A percentile compares a stretch with the other conserved stretches of the same genome.
Conservation (phyloP, 805 yeast species). For the Candida dajiaensis region DNA sequence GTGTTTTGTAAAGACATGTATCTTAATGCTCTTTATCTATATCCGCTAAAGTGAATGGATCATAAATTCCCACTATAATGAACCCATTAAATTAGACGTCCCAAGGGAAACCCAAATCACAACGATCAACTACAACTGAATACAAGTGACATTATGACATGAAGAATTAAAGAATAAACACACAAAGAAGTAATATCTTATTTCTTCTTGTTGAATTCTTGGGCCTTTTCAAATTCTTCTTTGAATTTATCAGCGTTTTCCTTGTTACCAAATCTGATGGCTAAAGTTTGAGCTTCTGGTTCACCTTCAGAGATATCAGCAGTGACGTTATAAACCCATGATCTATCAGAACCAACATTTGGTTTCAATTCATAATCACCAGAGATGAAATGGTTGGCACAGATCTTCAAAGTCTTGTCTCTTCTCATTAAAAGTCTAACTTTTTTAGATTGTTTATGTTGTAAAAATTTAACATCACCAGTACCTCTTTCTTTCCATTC, state of each 20-base stretch:
- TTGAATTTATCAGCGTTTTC: slow-evolving; percentile 95
- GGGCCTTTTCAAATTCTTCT: slow-evolving; percentile 84
- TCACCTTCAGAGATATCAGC: slow-evolving; percentile 95
- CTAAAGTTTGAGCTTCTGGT: slow-evolving; percentile 94
- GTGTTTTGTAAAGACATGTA: too few relatives aligned
- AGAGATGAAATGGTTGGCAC: slow-evolving; percentile 91
- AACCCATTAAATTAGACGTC: too few relatives aligned
- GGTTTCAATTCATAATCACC: slow-evolving; percentile 82
- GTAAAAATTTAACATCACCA: slow-evolving; percentile 93
- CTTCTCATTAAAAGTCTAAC: slow-evolving; percentile 96
- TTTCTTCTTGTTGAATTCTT: slow-evolving; percentile 51
- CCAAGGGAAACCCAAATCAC: too few relatives aligned
- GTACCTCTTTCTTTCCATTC: slow-evolving; percentile 99
- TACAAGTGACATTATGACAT: not conserved
- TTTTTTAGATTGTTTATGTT: slow-evolving; percentile 78
- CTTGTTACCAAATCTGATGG: slow-evolving; percentile 88
- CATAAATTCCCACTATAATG: too few relatives aligned
- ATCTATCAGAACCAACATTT: slow-evolving; percentile 94
- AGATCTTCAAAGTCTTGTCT: slow-evolving; percentile 95
- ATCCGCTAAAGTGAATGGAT: too few relatives aligned
- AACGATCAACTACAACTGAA: not conserved
- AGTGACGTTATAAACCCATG: slow-evolving; percentile 95
- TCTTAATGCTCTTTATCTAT: too few relatives aligned
- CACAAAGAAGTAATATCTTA: not conserved
- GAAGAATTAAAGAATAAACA: not conserved